phyloP scores from a whole-genome alignment of 208 protist species.

The Trypanosoma cruzi region DNA sequence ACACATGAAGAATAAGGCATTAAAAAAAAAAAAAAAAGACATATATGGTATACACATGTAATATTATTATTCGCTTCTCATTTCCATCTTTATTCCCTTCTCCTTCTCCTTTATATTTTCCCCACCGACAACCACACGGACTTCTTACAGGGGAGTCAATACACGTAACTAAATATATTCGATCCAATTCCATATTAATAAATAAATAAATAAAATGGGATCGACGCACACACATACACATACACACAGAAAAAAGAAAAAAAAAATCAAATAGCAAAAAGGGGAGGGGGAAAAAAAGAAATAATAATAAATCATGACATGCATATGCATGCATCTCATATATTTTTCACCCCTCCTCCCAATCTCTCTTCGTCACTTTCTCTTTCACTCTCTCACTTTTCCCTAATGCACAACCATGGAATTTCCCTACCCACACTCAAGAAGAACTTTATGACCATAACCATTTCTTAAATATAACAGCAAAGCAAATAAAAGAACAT shows the following conservation, averaged over 20 bases:
- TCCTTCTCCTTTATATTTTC: not conserved
- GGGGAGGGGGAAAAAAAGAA: slow-evolving; percentile 9
- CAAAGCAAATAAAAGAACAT: slow-evolving; percentile 8
- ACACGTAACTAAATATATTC: slow-evolving; percentile 4
- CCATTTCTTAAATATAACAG: slow-evolving; percentile 26
- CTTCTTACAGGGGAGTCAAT: too few relatives aligned
- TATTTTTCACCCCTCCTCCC: not conserved
- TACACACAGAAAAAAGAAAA: not conserved
- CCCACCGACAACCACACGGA: too few relatives aligned
- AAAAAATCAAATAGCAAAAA: too few relatives aligned
- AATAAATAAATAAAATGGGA: not conserved
- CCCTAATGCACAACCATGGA: too few relatives aligned
- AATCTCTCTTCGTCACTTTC: too few relatives aligned
- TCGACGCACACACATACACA: not conserved
- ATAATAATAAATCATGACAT: not conserved
- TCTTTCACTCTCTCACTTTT: too few relatives aligned
- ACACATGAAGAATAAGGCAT: too few relatives aligned
- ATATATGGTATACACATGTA: too few relatives aligned
- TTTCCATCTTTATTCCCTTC: too few relatives aligned
- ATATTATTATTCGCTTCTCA: too few relatives aligned
- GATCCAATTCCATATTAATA: not conserved
- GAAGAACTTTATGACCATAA: slow-evolving; percentile 1
- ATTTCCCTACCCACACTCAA: too few relatives aligned
- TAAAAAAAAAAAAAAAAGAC: too few relatives aligned
- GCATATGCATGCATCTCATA: not conserved